Conservation (phyloP, 768 basidiomycete genomes). For the Cubamyces sp. region DNA sequence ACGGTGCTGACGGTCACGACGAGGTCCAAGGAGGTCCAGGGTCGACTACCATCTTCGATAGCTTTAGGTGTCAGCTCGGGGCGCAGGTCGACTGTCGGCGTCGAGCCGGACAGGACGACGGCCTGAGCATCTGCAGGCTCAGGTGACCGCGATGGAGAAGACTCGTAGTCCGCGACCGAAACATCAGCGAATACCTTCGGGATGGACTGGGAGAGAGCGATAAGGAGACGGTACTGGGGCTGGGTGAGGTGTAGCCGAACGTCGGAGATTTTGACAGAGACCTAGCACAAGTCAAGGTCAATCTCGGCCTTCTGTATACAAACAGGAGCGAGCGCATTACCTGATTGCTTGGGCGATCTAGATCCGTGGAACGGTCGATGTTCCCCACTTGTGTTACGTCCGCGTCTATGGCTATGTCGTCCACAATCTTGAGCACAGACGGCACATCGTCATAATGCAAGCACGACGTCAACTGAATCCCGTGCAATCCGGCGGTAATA, state of each 20-base stretch:
- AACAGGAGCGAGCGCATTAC: conserved; percentile 43
- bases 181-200: conserved; percentile 61
- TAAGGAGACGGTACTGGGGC: conserved; percentile 74
- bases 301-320: background rate
- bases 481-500: conserved; percentile 75
- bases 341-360: conserved; percentile 70
- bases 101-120: conserved; percentile 19
- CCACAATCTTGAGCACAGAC: conserved; percentile 81
- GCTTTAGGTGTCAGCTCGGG: conserved; percentile 57
- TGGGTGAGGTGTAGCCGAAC: conserved; percentile 85
- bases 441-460: conserved; percentile 50
- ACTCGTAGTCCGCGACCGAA: conserved; percentile 40
- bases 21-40: conserved; percentile 74
- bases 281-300: conserved; percentile 43
- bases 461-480: conserved; percentile 82
- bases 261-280: conserved; percentile 77
- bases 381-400: conserved; percentile 65
- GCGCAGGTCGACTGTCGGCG: conserved; percentile 44
- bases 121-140: conserved; percentile 15
- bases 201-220: conserved; percentile 69
- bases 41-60: conserved; percentile 32
- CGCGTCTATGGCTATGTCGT: conserved; percentile 80
- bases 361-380: conserved; percentile 55
- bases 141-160: conserved; percentile 6
- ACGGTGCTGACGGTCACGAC: conserved; percentile 70